Evolutionary conservation across 2,329 filamentous ascomycete genomes (phyloP).

Genomic region (Colletotrichum shisoi): DNA sequence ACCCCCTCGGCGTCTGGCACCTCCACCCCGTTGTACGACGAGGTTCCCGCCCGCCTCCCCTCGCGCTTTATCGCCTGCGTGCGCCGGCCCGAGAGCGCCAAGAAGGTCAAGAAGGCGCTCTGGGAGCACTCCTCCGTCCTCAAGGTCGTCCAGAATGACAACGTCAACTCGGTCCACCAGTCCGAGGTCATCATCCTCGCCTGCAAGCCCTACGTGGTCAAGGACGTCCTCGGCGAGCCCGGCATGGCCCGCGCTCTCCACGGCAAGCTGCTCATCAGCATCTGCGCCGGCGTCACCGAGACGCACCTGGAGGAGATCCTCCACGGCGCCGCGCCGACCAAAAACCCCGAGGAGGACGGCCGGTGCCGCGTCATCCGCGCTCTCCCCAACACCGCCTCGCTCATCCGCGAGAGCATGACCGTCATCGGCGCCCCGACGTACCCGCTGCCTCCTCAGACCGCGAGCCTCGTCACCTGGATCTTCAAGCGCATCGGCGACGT

Average conservation of each 20-base stretch:
- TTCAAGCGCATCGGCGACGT: conserved; percentile 78
- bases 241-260: conserved; percentile 76
- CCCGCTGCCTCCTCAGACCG: conserved; percentile 62
- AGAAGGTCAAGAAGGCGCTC: conserved; percentile 72
- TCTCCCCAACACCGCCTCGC: conserved; percentile 84
- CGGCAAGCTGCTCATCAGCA: conserved; percentile 83
- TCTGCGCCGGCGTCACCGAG: conserved; percentile 78
- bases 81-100: conserved; percentile 71
- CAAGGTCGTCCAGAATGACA: conserved; percentile 74
- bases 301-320: conserved; percentile 72
- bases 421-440: conserved; percentile 72
- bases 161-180: conserved; percentile 70
- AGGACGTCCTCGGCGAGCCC: conserved; percentile 69
- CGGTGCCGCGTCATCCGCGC: conserved; percentile 75
- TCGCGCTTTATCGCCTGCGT: conserved; percentile 84
- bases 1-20: conserved; percentile 50
- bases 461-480: conserved; percentile 74
- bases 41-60: conserved; percentile 67
- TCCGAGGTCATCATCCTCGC: conserved; percentile 78
- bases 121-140: conserved; percentile 68
- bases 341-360: conserved; percentile 56
- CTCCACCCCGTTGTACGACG: conserved; percentile 54
- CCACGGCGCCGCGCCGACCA: conserved; percentile 62
- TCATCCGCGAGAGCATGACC: conserved; percentile 83
- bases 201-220: conserved; percentile 81